phyloP scores from a whole-genome alignment of 1,284 basidiomycete genomes.

The Ceratobasidium sp. region DNA sequence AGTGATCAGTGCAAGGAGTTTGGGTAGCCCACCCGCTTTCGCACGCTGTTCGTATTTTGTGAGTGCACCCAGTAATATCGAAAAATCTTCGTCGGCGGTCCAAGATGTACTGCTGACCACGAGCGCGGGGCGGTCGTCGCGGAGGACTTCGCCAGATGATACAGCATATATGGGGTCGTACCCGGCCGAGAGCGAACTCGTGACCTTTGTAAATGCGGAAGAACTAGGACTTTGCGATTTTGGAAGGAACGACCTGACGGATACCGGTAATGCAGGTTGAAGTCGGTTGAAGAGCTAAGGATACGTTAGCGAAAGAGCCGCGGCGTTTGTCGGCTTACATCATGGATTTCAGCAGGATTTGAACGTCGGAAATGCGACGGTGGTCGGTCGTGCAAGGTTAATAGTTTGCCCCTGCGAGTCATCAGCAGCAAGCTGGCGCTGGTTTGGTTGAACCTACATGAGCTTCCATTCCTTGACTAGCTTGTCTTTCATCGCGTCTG shows the following conservation, averaged over 20 bases:
- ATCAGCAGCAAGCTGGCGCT: slow-evolving; percentile 40
- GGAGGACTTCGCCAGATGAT: slow-evolving; percentile 53
- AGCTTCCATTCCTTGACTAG: slow-evolving; percentile 79
- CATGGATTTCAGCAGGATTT: slow-evolving; percentile 72
- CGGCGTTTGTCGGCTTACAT: slow-evolving; percentile 57
- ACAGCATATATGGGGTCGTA: slow-evolving; percentile 46
- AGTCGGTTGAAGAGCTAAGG: slow-evolving; percentile 66
- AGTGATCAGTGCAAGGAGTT: slow-evolving; percentile 84
- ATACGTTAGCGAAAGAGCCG: neutral
- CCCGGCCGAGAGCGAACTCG: slow-evolving; percentile 40
- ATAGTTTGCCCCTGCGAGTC: slow-evolving; percentile 71
- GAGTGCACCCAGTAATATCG: slow-evolving; percentile 78
- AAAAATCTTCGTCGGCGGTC: slow-evolving; percentile 98
- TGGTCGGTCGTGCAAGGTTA: slow-evolving; percentile 86
- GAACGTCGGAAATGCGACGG: slow-evolving; percentile 79
- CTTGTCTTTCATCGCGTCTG: slow-evolving; percentile 79
- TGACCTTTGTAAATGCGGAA: slow-evolving; percentile 64
- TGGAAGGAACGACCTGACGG: slow-evolving; percentile 56
- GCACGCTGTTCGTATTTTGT: slow-evolving; percentile 71
- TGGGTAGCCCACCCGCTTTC: slow-evolving; percentile 61
- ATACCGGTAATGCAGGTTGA: slow-evolving; percentile 51
- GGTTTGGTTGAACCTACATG: slow-evolving; percentile 58
- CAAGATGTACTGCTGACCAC: slow-evolving; percentile 94
- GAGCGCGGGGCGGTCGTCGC: slow-evolving; percentile 79
- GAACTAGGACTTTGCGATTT: slow-evolving; percentile 60